Base-by-base conservation (phyloP, 495 filamentous ascomycete genomes). In the Tuber umbilicatum region DNA sequence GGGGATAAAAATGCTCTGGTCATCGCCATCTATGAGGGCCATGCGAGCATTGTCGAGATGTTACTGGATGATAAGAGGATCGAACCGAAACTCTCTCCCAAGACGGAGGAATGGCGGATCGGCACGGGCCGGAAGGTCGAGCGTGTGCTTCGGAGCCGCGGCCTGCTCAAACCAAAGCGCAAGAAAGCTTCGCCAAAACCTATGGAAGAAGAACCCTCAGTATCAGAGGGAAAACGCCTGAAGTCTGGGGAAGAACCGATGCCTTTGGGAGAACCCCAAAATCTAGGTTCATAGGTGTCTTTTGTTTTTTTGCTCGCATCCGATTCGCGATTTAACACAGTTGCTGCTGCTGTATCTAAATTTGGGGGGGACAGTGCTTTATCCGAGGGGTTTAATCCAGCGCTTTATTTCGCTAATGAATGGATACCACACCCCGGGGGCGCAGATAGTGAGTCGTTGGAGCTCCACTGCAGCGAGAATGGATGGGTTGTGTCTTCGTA, bases 41-140 rank as follows among this genome's bases (percentile, higher is more conserved):
- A 64, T 64, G 27, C 55, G n/a, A 64, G 27, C 12, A 64, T 64
- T 64, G 55, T 64, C n/a, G 55, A 64, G 55, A 64, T 64, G 55
- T 27, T 64, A 3, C 55, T 64, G 12, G 27, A 64, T 5, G 55
- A 64, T 31, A 31, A 64, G 55, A 64, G 55, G 27, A 64, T 31
- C 17, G 55, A 64, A 31, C 9, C 27, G 14, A 64, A 31, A 5
- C 55, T 64, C 17, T 64, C 55, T 6, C n/a, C 6, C 55, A 64
- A 31, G 55, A 12, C 27, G 55, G 55, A 64, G 27, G 27, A 64
- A 27, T 64, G n/a, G 55, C 31, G 27, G 2, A 64, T 31, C 14
- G 5, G 55, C 10, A 64, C 55, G 0, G 55, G n/a, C 3, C n/a
- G 55, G 55, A 64, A 31, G n/a, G 55, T 31, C 12, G 55, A 64